Conservation (phyloP, 805 yeast genomes). For the Pichia heedii region DNA sequence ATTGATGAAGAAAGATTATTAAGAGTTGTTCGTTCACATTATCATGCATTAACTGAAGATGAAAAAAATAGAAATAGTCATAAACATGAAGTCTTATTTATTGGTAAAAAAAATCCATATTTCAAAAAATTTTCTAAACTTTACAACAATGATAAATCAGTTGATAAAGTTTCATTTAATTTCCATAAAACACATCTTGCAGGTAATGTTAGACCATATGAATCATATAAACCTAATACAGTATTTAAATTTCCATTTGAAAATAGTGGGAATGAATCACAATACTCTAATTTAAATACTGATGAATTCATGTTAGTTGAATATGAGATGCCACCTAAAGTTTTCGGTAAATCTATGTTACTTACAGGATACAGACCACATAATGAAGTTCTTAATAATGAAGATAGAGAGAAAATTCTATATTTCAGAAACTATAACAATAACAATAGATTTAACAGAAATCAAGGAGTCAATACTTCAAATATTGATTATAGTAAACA, state of each 20-base stretch:
- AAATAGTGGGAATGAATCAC: constrained; percentile 11
- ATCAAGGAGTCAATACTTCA: constrained; percentile 15
- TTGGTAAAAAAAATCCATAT: constrained; percentile 54
- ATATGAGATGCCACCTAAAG: constrained; percentile 54
- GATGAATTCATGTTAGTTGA: constrained; percentile 32
- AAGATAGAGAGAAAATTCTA: constrained; percentile 56
- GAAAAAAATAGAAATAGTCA: constrained; percentile 63
- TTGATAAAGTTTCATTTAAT: constrained; percentile 32
- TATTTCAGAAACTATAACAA: constrained; percentile 32
- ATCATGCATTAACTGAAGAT: constrained; percentile 52
- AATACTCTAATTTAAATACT: constrained; percentile 36
- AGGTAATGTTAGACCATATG: constrained; percentile 39
- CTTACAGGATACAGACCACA: constrained; percentile 70
- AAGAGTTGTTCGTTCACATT: constrained; percentile 55
- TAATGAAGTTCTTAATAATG: constrained; percentile 48
- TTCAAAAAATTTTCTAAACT: constrained; percentile 33
- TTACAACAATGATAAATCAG: constrained; percentile 37
- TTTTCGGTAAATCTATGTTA: constrained; percentile 70
- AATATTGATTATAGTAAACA: constrained; percentile 32
- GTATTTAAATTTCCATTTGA: constrained; percentile 38
- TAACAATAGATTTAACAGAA: constrained; percentile 1
- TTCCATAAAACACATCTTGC: constrained; percentile 48
- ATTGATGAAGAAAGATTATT: constrained; percentile 76
- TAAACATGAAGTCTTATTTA: constrained; percentile 59
- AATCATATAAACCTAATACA: constrained; percentile 29